Base-by-base conservation (phyloP, 2,329 filamentous ascomycete species). In the Phialocephala sp. region DNA sequence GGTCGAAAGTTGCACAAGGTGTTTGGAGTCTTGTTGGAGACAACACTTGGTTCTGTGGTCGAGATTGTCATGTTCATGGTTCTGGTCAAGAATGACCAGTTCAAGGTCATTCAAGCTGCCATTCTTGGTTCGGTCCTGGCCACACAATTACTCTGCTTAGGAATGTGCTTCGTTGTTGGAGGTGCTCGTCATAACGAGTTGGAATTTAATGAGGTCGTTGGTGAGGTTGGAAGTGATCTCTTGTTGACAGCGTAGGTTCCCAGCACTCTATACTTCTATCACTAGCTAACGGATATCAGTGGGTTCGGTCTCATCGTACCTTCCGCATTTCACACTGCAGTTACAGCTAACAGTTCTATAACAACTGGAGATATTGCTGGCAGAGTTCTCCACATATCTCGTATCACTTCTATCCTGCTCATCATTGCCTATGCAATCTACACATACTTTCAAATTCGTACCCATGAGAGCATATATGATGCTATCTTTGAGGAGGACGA, bases 11-110 rank as follows among this genome's bases (percentile, higher is more conserved):
- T 94, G 64, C 91, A 90, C 37, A 91, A 91, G 73, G 90, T 92
- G 9, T 78, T 89, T 58, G 89, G 88, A 32, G 83, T 91, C 12
- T 76, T 91, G 67, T 76, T 82, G 18, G 86, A 89, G 73, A 87
- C 85, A 1, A 87, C 85, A 71, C 77, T 93, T 60, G 91, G 90
- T 2, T 91, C 91, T 0, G 79, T 93, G 11, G 91, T 95, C 60
- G 92, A 97, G 75, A 89, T 96, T 64, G 86, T 96, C 56, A 80
- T 96, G 36, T 95, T 96, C 78, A 90, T 94, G 81, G 85, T 94
- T 2, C 80, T 96, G 54, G 82, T 95, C 4, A 77, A 76, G 12
- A 77, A 81, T 1, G 70, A 81, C 60, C 77, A 81, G 76, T 88
- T 90, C 66, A 82, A 84, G n/a, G 91, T 95, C 71, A 92, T 96